Conservation (phyloP, 257 asterid species). For the Capsicum chinense region DNA sequence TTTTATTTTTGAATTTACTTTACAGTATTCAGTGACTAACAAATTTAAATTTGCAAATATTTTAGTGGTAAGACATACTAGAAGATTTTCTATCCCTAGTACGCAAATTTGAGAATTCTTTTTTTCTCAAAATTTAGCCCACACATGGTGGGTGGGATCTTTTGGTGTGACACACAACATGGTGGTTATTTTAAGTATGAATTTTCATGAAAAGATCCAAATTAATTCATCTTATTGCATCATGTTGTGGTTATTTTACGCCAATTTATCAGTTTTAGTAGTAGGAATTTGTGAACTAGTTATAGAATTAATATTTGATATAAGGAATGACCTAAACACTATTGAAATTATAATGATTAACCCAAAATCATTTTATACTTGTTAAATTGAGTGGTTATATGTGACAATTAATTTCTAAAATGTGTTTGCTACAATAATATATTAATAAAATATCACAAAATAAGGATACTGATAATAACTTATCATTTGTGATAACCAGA, state of each 20-base stretch:
- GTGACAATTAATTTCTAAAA: not conserved
- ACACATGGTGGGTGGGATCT: no score
- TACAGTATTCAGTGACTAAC: no score
- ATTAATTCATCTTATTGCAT: not conserved
- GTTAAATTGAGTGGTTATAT: not conserved
- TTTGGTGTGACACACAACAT: no score
- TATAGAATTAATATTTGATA: not conserved
- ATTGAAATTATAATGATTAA: not conserved
- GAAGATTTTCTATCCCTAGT: not conserved
- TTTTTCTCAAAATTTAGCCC: no score
- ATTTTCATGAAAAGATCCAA: not conserved
- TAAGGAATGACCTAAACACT: not conserved
- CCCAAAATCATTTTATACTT: not conserved
- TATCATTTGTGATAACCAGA: conserved; percentile 33
- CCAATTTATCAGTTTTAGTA: no score
- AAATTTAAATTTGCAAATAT: no score
- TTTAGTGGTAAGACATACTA: no score
- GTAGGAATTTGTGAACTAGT: not conserved
- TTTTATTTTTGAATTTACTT: no score
- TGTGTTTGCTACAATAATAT: not conserved
- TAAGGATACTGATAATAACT: not conserved
- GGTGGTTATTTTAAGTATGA: no score
- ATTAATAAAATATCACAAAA: not conserved
- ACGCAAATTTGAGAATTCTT: not conserved
- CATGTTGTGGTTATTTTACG: no score